These are phyloP conservation scores for Caloboletus firmus DNA, from an alignment of 1,284 basidiomycete genomes.

Conservation along the genomic window DNA sequence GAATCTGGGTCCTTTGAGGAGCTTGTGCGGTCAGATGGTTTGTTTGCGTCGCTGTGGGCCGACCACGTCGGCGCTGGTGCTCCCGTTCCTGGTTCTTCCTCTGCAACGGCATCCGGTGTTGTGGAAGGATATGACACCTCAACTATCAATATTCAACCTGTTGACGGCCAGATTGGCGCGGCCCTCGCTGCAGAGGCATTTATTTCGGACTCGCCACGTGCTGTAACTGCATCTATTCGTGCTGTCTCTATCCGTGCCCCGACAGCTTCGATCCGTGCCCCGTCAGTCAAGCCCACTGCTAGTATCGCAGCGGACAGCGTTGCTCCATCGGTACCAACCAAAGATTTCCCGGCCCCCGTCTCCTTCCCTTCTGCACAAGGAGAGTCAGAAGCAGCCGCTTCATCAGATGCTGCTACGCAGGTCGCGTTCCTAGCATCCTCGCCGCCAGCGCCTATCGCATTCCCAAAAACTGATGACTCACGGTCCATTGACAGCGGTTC, in stretches of 20 bases:
- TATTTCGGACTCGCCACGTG: slow-evolving; percentile 22
- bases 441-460: slow-evolving; percentile 37
- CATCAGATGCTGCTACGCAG: slow-evolving; percentile 11
- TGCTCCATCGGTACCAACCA: slow-evolving; percentile 30
- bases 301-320: slow-evolving; percentile 26
- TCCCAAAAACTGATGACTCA: slow-evolving; percentile 42
- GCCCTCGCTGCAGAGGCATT: slow-evolving; percentile 2
- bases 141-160: slow-evolving; percentile 13
- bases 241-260: slow-evolving; percentile 20
- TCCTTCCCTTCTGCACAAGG: slow-evolving; percentile 22
- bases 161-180: slow-evolving; percentile 10
- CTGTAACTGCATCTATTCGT: slow-evolving; percentile 18
- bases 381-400: slow-evolving; percentile 10
- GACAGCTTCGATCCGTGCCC: slow-evolving; percentile 21
- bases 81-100: slow-evolving; percentile 32
- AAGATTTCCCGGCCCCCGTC: slow-evolving; percentile 13
- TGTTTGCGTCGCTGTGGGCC: slow-evolving; percentile 82
- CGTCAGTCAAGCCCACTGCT: slow-evolving; percentile 27
- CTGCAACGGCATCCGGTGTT: slow-evolving; percentile 14
- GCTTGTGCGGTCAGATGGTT: slow-evolving; percentile 63
- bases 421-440: slow-evolving; percentile 33
- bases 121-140: slow-evolving; percentile 30
- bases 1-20: slow-evolving; percentile 79
- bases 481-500: slow-evolving; percentile 32
- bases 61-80: slow-evolving; percentile 58